Base-by-base conservation (phyloP, 257 asterid genomes). In the Solanum medicagineum region DNA sequence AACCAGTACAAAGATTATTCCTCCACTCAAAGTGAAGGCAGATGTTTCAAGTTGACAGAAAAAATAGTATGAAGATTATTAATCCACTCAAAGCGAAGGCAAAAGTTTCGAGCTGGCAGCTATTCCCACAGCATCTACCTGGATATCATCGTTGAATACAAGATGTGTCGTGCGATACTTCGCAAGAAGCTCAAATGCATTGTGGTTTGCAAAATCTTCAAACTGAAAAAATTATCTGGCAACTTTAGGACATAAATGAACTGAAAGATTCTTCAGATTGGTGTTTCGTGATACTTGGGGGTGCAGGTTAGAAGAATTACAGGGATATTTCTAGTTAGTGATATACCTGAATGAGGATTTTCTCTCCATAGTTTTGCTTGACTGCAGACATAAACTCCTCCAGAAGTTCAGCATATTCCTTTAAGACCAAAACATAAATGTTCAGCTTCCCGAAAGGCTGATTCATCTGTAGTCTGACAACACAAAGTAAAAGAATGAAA, bases 181-280 rank as follows among this genome's bases (percentile, higher is more conserved):
- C 36, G 92, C 91, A 82, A 95, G 95, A n/a, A 95, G 92, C 84
- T 92, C 93, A 51, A 95, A 95, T 57, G 99, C 99, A 65, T 94
- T 93, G 85, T 94, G 98, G 91, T 95, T 95, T 62, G 98, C 99
- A 86, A 95, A 95, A 89, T 95, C 98, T 89, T 95, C 99, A 87
- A 95, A 95, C 98, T 95, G 91, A 53, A 80, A 87, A 86, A 63
- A 42, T 57, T 49, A 19, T 55, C 40, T 29, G 49, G 65, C 75
- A 56, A 81, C 47, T 14, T 53, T 85, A 85, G 60, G 57, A 70
- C 62, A 74, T 60, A 84, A 24, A 84, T 55, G 70, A 73, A 49
- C 54, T 75, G 47, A 84, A 75, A 68, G 81, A 17, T 77, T 65
- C 66, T 73, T 16, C 22, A 29, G 16, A 56, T 22, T 15, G 83